Conservation (phyloP, 2,329 filamentous ascomycete species). For the Colletotrichum eremochloae region DNA sequence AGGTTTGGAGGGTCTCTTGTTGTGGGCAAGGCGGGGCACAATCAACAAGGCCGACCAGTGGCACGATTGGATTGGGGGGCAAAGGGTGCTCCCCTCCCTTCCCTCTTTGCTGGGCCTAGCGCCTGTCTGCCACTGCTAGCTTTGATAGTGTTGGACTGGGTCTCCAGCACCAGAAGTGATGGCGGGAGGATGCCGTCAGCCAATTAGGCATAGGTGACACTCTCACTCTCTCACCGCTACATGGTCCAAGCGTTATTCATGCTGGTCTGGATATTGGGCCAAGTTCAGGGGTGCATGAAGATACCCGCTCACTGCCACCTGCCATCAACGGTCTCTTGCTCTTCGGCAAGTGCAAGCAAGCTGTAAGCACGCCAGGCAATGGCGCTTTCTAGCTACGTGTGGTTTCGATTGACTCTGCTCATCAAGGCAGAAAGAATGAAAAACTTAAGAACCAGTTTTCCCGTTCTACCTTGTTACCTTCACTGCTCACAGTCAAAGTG, state of each 20-base stretch:
- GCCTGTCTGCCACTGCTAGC: conserved; percentile 34
- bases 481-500: conserved; percentile 1
- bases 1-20: conserved; percentile 47
- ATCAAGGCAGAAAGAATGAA: not conserved
- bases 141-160: not conserved
- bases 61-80: conserved; percentile 38
- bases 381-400: not conserved
- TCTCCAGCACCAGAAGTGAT: conserved; percentile 22
- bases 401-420: not conserved
- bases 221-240: conserved; percentile 48
- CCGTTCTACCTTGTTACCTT: not conserved
- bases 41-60: conserved; percentile 43
- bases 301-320: conserved; percentile 33
- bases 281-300: conserved; percentile 42
- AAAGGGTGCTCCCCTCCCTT: conserved; percentile 18
- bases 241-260: conserved; percentile 39
- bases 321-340: conserved; percentile 18
- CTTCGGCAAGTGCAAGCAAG: conserved; percentile 21
- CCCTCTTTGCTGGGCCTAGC: conserved; percentile 39
- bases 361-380: not conserved
- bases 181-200: conserved; percentile 6
- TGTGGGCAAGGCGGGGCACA: conserved; percentile 49
- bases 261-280: conserved; percentile 24
- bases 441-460: not conserved
- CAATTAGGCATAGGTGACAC: conserved; percentile 39